phyloP scores from a whole-genome alignment of 2,329 filamentous ascomycete genomes.

The Didymella pinodella region DNA sequence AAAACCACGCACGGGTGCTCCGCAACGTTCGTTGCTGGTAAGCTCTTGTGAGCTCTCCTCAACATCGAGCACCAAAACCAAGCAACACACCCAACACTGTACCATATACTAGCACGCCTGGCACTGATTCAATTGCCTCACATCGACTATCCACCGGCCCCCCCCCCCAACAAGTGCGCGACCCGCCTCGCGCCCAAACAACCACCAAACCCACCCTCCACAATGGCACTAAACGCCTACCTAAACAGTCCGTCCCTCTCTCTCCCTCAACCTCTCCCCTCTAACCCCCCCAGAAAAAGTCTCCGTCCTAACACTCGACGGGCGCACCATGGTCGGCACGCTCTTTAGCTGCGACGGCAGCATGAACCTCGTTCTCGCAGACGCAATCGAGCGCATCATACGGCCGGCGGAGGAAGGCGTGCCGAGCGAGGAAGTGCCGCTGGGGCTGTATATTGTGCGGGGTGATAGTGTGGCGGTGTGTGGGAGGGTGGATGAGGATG shows the following conservation, averaged over 20 bases:
- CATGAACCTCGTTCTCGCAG: conserved; percentile 88
- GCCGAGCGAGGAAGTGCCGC: conserved; percentile 77
- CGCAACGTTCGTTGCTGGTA: conserved; percentile 6
- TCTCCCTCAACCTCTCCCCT: not conserved
- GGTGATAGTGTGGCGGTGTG: conserved; percentile 94
- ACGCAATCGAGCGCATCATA: conserved; percentile 89
- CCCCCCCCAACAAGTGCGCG: not conserved
- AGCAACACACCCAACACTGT: not conserved
- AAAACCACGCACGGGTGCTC: conserved; percentile 2
- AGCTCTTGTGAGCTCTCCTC: conserved; percentile 9
- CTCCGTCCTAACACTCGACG: conserved; percentile 89
- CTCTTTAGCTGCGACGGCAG: conserved; percentile 87
- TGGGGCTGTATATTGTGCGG: conserved; percentile 89
- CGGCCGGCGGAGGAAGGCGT: conserved; percentile 84
- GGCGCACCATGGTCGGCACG: conserved; percentile 77
- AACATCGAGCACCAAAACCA: not conserved
- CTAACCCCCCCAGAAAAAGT: conserved; percentile 74
- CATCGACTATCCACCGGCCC: not conserved
- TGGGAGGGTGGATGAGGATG: conserved; percentile 85
- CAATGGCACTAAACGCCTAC: conserved; percentile 55
- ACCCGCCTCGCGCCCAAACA: not conserved
- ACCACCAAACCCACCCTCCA: not conserved
- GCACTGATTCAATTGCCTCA: too few relatives aligned
- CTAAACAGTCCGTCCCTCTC: conserved; percentile 49
- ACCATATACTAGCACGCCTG: not conserved